phyloP scores from a whole-genome alignment of 1,139 yeast genomes.

The Oligophagozyma castellii region DNA sequence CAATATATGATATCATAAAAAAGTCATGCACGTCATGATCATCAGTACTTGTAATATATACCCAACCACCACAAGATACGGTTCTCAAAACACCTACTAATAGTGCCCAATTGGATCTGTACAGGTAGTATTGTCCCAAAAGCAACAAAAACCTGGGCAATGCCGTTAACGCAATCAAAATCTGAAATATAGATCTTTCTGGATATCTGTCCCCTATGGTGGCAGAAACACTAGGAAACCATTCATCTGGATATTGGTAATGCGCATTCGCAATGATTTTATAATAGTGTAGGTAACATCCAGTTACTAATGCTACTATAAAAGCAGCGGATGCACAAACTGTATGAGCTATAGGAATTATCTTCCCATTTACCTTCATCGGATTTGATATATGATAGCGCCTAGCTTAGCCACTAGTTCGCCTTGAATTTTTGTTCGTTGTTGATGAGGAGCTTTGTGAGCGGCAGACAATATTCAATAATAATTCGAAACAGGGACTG shows the following conservation, averaged over 20 bases:
- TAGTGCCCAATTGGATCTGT: constrained; percentile 19
- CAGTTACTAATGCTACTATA: constrained; percentile 57
- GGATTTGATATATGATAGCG: constrained; percentile 11
- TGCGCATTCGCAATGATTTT: constrained; percentile 80
- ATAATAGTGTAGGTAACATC: constrained; percentile 60
- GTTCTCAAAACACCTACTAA: constrained; percentile 67
- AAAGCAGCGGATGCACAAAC: constrained; percentile 61
- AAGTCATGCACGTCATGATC: constrained; percentile 95
- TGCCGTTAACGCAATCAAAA: constrained; percentile 60
- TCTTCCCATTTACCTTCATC: constrained; percentile 38
- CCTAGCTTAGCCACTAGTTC: background rate
- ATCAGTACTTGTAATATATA: constrained; percentile 89
- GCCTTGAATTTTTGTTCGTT: background rate
- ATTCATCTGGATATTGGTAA: constrained; percentile 89
- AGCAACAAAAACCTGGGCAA: constrained; percentile 78
- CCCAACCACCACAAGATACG: constrained; percentile 97
- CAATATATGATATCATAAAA: constrained; percentile 82
- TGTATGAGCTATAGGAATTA: constrained; percentile 59
- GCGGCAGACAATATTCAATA: background rate
- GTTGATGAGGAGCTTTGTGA: background rate
- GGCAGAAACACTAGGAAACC: constrained; percentile 97
- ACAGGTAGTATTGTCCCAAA: constrained; percentile 37
- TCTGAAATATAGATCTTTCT: constrained; percentile 82
- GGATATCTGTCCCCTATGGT: constrained; percentile 96
- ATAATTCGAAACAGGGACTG: too few species aligned